Evolutionary conservation across 495 filamentous ascomycete genomes (phyloP), one percentile per base, ranked within the genome.

Genomic region (Aspergillus ellipticus): DNA sequence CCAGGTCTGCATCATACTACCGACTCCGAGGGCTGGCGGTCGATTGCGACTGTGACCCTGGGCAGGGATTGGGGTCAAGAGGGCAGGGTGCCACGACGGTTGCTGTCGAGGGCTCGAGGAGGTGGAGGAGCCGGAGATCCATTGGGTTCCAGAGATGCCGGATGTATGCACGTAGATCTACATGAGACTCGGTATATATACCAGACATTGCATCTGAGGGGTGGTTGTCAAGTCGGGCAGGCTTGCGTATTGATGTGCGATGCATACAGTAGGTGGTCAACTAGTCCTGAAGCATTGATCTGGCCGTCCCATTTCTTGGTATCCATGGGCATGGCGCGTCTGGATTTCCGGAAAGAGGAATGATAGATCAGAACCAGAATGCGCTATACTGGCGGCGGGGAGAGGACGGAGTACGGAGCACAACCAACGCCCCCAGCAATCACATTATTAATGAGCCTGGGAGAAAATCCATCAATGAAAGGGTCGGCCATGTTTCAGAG

Each of bases 91-190:
- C 11, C 35, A 39, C 35, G 35, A 39, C 35, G 35, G 35, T 39
- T 4, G 13, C 45, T 16, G 22, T 9, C 5, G 22, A 21, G 11
- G n/a, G n/a, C n/a, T n/a, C n/a, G n/a, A n/a, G n/a, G n/a, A n/a
- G n/a, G n/a, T n/a, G n/a, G 24, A 26, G 10, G 45, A 16, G 13
- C 22, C 15, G 45, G 22, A 29, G 10, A 15, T 28, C 45, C 10
- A 48, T 48, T 45, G 45, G 45, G 24, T 6, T 48, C 45, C 16
- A 47, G 28, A 21, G 19, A 48, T 48, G 45, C 45, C 22, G 28
- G 15, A 16, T 17, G 24, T 29, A 28, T 28, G 24, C 24, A 28
- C 24, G 24, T 28, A 28, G 45, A 48, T 48, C 45, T 48, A n/a
- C 45, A 0, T 15, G 24, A 21, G 15, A 29, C n/a, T 28, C 28